Evolutionary conservation across 2,329 filamentous ascomycete species (phyloP).

Genomic region (Fusarium transvaalense): DNA sequence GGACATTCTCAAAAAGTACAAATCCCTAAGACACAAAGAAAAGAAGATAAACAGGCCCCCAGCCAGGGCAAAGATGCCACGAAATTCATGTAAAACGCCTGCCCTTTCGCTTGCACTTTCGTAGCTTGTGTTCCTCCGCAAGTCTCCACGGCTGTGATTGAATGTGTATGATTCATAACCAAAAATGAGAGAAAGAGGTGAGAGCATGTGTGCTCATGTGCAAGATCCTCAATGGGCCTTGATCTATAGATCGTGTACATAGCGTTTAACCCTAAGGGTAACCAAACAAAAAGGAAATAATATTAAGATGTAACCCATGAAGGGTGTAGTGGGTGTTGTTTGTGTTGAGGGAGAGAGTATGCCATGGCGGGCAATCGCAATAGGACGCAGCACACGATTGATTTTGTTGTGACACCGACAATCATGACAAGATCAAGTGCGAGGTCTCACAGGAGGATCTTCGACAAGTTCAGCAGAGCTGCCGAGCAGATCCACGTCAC

Average conservation of each 20-base stretch:
- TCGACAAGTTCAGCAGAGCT: constrained; percentile 70
- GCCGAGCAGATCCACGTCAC: constrained; percentile 62
- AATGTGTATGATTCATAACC: constrained; percentile 14
- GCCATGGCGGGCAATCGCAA: not conserved
- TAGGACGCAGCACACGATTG: not conserved
- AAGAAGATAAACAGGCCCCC: constrained; percentile 12
- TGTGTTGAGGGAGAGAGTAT: not conserved
- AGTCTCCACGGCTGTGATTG: constrained; percentile 28
- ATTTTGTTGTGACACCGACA: constrained; percentile 3
- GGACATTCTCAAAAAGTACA: constrained; percentile 45
- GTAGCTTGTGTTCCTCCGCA: constrained; percentile 22
- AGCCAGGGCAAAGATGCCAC: constrained; percentile 13
- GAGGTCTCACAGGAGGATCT: constrained; percentile 48
- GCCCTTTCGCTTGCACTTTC: constrained; percentile 32
- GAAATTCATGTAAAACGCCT: constrained; percentile 39
- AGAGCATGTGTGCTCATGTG: constrained; percentile 32
- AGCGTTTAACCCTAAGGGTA: constrained; percentile 11
- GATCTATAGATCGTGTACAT: constrained; percentile 48
- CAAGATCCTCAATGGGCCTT: constrained; percentile 31
- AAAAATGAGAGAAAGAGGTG: constrained; percentile 20
- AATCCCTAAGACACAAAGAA: constrained; percentile 30
- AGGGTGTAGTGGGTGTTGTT: constrained; percentile 10
- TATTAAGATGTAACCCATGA: constrained; percentile 28
- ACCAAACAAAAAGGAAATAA: constrained; percentile 30
- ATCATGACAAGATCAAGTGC: constrained; percentile 29